Base-by-base conservation (phyloP, 2,329 filamentous ascomycete species). In the Zalaria sp. region DNA sequence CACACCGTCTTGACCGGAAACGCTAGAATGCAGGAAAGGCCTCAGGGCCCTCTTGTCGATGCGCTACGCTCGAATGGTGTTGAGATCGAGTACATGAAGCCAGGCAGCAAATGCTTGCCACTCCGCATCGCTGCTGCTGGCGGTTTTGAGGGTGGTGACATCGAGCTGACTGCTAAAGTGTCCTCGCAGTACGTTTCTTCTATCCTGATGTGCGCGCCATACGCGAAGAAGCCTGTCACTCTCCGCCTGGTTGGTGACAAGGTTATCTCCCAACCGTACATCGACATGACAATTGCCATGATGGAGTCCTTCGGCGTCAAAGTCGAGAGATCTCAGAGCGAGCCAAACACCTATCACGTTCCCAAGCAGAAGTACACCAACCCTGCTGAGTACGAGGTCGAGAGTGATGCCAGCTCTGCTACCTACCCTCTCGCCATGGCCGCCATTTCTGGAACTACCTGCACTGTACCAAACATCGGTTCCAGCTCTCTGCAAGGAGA, bases 181-280 rank as follows among this genome's bases (percentile, higher is more conserved):
- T 98, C 91, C 5, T 96, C 91, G n/a, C 91, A 98, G 64, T 98
- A 96, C 57, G 91, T 98, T 32, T 96, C 91, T 0, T 95, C 89
- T 1, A 79, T 98, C 48, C 70, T 98, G 40, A 93, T 98, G 85
- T 93, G 87, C 45, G 91, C 91, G 0, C 91, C 91, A 0, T 98
- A 96, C 56, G 91, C 91, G 37, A 95, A 94, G 64, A 79, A 87
- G 47, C 84, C 89, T 0, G 88, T 98, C 32, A 95, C 86, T 0
- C 67, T 98, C 49, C 81, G 80, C 34, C 72, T 98, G 34, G 81
- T 96, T 8, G 91, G 91, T n/a, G 91, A 88, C 42, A 96, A 94
- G 61, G 89, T 91, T 35, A 94, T 98, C 49, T 96, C 89, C 1
- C 88, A 96, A 58, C 79, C 81, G 2, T 98, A 98, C 60, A 96